Base-by-base conservation (phyloP, 441 rosid species). In the Eutrema salsugineum region DNA sequence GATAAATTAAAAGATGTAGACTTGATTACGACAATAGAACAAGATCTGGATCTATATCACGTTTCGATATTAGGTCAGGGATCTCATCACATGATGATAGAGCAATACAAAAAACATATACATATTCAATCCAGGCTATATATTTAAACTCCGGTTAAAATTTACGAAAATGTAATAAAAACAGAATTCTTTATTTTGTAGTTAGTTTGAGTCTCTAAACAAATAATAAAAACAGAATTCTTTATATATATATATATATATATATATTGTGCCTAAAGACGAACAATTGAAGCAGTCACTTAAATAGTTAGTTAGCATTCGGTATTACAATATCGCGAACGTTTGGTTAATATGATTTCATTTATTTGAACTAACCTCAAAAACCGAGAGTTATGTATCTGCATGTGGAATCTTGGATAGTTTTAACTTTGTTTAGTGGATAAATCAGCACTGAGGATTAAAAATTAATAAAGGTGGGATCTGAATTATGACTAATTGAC, bases 61-160 rank as follows among this genome's bases (percentile, higher is more conserved):
- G 48, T 58, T 70, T 70, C n/a, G 40, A 47, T 24, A 24, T 70
- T 58, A 70, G 73, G 66, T 59, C 50, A 70, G 59, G 59, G 66
- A 70, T 70, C 66, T 47, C 66, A 59, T 53, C 73, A 57, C 66
- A 58, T 36, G 73, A 57, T 53, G 51, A 61, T 54, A 44, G 59
- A 44, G 19, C 32, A 53, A 68, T 30, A 68, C 22, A 59, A 66
- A 30, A 59, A 12, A 49, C 48, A 66, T 17, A 27, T 8, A 46
- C 28, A 49, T 58, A 39, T 36, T 28, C 20, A 73, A 15, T 32
- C 59, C 22, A 59, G 14, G 55, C 40, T 20, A 65, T 9, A 33
- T 20, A 32, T 55, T 16, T 32, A 55, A 54, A 2, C n/a, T 16
- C 24, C 27, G 27, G 24, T 33, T 22, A 24, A 15, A 38, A 54